Percentiles rank a stretch among this genome's conserved stretches.
Conservation (phyloP, 2,329 filamentous ascomycete species). For the Fusarium annulatum region DNA sequence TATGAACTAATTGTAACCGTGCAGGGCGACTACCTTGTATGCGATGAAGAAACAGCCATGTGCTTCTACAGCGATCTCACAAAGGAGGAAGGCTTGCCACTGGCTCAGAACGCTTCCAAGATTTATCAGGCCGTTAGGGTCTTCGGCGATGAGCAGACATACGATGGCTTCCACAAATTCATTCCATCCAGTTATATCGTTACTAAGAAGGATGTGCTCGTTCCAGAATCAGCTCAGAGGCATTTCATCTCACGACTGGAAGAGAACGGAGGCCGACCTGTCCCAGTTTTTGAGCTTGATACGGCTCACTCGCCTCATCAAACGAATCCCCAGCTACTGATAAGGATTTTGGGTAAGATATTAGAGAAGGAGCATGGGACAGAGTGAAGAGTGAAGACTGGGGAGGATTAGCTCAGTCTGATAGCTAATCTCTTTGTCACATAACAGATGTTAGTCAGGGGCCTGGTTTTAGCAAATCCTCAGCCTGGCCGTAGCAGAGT, state of each 20-base stretch:
- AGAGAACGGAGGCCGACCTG: background rate
- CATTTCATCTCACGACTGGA: conserved; percentile 5
- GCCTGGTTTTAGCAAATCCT: background rate
- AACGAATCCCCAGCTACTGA: background rate
- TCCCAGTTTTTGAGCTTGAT: conserved; percentile 8
- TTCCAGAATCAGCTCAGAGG: background rate
- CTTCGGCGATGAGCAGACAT: conserved; percentile 7
- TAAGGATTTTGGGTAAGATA: background rate
- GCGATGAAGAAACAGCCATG: conserved; percentile 16
- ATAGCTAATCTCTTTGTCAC: background rate
- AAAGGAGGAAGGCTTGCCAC: background rate
- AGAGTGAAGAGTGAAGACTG: background rate
- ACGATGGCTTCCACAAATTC: conserved; percentile 1
- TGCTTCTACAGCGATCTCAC: conserved; percentile 18
- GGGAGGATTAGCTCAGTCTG: too few species aligned
- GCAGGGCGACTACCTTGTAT: background rate
- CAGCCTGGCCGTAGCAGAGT: background rate
- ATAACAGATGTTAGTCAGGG: background rate
- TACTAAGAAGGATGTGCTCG: background rate
- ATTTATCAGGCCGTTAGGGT: background rate
- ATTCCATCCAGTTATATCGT: conserved; percentile 6
- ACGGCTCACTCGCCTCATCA: conserved; percentile 16
- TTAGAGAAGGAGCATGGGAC: background rate
- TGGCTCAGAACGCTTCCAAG: background rate
- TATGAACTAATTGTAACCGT: fast-evolving